Conservation (phyloP, 1,284 basidiomycete species). For the Moniliophthora roreri region DNA sequence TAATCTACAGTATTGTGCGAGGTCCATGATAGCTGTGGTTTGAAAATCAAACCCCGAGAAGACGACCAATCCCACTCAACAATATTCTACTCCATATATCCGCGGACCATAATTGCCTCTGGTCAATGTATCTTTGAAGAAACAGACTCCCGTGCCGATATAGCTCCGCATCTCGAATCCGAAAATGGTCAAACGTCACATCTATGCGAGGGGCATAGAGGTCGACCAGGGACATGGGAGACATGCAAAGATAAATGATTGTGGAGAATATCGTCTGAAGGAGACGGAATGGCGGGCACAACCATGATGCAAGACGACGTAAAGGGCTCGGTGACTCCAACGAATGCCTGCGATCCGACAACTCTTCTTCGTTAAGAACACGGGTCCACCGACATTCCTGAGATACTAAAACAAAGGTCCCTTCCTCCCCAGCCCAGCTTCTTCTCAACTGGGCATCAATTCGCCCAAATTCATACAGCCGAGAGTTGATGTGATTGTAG, state of each 20-base stretch:
- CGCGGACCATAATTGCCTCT: too few species aligned
- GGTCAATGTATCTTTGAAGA: too few species aligned
- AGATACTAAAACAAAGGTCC: conserved; percentile 38
- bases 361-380: conserved; percentile 2
- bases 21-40: too few species aligned
- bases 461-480: conserved; percentile 39
- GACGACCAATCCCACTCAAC: too few species aligned
- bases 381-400: conserved; percentile 37
- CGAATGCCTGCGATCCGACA: conserved; percentile 6
- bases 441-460: conserved; percentile 38
- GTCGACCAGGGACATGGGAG: conserved; percentile 25
- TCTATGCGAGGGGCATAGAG: conserved; percentile 36
- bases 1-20: too few species aligned
- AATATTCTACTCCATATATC: too few species aligned
- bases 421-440: conserved; percentile 34
- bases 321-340: conserved; percentile 2
- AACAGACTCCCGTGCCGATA: conserved; percentile 26
- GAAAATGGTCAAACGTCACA: conserved; percentile 41
- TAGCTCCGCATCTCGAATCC: conserved; percentile 42
- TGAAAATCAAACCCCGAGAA: too few species aligned
- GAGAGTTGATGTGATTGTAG: conserved; percentile 28
- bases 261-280: conserved; percentile 14
- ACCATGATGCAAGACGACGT: conserved; percentile 21
- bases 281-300: too few species aligned
- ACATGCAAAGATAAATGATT: conserved; percentile 30